A percentile compares a stretch with the other conserved stretches of the same genome.
phyloP scores from a whole-genome alignment of 129 eudicot genomes.

The Helianthus annuus region HanXRQr2.0-SUNRISE NC_035439.2:4057577-4058076 shows the following conservation, averaged over 20 bases:
- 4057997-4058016: no score
- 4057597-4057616: constrained; percentile 53
- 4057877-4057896: constrained; percentile 11
- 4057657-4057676: constrained; percentile 48
- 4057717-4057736: constrained; percentile 21
- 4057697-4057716: constrained; percentile 98
- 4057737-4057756: not conserved
- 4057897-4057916: not conserved
- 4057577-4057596: constrained; percentile 61
- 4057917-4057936: no score
- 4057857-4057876: not conserved
- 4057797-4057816: constrained; percentile 7
- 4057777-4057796: not conserved
- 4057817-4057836: not conserved
- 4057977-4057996: no score
- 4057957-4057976: no score
- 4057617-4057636: constrained; percentile 60
- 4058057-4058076: no score
- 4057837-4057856: not conserved
- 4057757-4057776: not conserved
- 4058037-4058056: no score
- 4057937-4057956: no score
- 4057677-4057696: constrained; percentile 76
- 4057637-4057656: constrained; percentile 50
- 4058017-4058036: no score